Evolutionary conservation across 2,329 filamentous ascomycete genomes (phyloP).

Genomic region (Fusarium burgessii): DNA sequence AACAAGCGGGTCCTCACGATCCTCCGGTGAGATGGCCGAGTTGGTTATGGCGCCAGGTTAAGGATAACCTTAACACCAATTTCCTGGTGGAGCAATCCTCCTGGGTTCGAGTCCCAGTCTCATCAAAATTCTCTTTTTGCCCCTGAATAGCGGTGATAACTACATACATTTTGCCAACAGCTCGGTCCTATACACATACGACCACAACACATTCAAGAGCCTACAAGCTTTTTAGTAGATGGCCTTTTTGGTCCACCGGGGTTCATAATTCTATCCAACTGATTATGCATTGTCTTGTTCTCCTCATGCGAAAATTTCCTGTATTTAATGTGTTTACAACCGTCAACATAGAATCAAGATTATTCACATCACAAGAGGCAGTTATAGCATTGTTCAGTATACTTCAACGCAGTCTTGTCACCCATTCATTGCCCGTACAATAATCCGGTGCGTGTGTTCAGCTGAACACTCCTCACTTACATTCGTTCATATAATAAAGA

Average conservation of each 20-base stretch:
- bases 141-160: too few relatives aligned
- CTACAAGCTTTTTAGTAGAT: not conserved
- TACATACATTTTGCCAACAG: not conserved
- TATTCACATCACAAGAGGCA: not conserved
- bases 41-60: conserved; percentile 41
- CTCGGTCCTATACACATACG: too few relatives aligned
- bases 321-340: not conserved
- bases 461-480: not conserved
- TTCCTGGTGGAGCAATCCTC: conserved; percentile 47
- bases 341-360: not conserved
- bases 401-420: not conserved
- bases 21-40: conserved; percentile 43
- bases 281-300: not conserved
- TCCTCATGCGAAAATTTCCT: not conserved
- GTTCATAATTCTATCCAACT: not conserved
- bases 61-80: conserved; percentile 40
- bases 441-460: not conserved
- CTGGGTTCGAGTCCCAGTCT: conserved; percentile 47
- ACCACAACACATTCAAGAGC: too few relatives aligned
- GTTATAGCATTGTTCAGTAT: not conserved
- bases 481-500: not conserved
- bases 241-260: too few relatives aligned
- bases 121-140: conserved; percentile 21
- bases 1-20: conserved; percentile 12
- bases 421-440: not conserved